phyloP scores from a whole-genome alignment of 2,329 filamentous ascomycete genomes.

The Hypoxylon sp. region DNA sequence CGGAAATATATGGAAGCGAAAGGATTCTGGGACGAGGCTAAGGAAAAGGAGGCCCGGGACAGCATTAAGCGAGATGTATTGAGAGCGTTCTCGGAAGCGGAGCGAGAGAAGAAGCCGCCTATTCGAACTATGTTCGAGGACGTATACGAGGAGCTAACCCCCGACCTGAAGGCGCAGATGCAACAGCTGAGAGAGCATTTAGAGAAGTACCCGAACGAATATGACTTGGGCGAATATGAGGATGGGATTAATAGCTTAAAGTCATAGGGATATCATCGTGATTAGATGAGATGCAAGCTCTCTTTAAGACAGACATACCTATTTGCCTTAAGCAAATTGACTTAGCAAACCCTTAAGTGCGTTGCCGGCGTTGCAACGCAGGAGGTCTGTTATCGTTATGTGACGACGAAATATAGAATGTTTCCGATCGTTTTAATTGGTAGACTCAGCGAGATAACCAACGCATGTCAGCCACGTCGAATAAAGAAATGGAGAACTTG shows the following conservation, averaged over 20 bases:
- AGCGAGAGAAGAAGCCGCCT: slow-evolving; percentile 83
- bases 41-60: slow-evolving; percentile 80
- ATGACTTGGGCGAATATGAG: slow-evolving; percentile 84
- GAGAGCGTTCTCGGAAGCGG: slow-evolving; percentile 85
- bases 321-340: not conserved
- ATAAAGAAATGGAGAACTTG: slow-evolving; percentile 34
- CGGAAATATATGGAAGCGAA: slow-evolving; percentile 92
- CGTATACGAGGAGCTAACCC: slow-evolving; percentile 89
- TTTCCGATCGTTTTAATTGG: slow-evolving; percentile 27
- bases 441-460: slow-evolving; percentile 27
- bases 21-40: slow-evolving; percentile 85
- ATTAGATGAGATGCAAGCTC: not conserved
- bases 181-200: slow-evolving; percentile 80
- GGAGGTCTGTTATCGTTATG: slow-evolving; percentile 3
- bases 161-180: slow-evolving; percentile 83
- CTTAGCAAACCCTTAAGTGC: not conserved
- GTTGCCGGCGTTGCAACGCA: slow-evolving; percentile 7
- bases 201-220: slow-evolving; percentile 90
- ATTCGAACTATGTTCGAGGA: slow-evolving; percentile 84
- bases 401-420: slow-evolving; percentile 18
- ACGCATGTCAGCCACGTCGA: slow-evolving; percentile 42
- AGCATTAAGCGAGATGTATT: slow-evolving; percentile 80
- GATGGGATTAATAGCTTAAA: slow-evolving; percentile 77
- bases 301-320: slow-evolving; percentile 4
- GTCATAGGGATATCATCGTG: slow-evolving; percentile 39